Conservation (phyloP, 2,329 filamentous ascomycete species). For the Chaetoscypha palmicola region DNA sequence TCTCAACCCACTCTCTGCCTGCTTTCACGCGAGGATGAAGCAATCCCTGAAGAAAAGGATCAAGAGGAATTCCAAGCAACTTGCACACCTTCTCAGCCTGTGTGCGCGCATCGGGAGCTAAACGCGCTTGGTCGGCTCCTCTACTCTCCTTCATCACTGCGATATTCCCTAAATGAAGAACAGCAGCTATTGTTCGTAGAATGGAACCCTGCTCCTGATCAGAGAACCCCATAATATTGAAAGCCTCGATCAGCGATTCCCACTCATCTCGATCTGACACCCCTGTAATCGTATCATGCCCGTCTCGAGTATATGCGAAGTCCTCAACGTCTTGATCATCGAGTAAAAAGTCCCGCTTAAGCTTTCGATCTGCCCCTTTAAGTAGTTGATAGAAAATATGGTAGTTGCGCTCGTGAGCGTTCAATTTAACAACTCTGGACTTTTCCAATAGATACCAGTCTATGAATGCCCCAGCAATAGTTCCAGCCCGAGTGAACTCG, state of each 20-base stretch:
- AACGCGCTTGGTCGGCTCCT: conserved; percentile 79
- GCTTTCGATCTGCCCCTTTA: conserved; percentile 66
- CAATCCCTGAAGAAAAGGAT: conserved; percentile 80
- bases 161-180: conserved; percentile 90
- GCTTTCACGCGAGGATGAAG: conserved; percentile 93
- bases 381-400: conserved; percentile 96
- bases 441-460: conserved; percentile 99
- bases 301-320: conserved; percentile 85
- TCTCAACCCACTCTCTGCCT: conserved; percentile 96
- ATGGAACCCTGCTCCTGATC: conserved; percentile 78
- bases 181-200: conserved; percentile 78
- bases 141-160: conserved; percentile 84
- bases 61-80: conserved; percentile 75
- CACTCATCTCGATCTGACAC: conserved; percentile 90
- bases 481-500: conserved; percentile 79
- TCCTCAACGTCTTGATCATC: conserved; percentile 70
- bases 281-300: conserved; percentile 85
- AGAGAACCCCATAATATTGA: conserved; percentile 87
- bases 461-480: conserved; percentile 93
- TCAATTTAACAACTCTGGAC: conserved; percentile 89
- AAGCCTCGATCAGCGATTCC: conserved; percentile 84
- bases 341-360: conserved; percentile 72
- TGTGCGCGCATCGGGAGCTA: conserved; percentile 66
- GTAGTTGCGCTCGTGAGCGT: conserved; percentile 85
- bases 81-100: conserved; percentile 74